phyloP scores from a whole-genome alignment of 1,284 basidiomycete genomes.

The Thecaphora frezii region DNA sequence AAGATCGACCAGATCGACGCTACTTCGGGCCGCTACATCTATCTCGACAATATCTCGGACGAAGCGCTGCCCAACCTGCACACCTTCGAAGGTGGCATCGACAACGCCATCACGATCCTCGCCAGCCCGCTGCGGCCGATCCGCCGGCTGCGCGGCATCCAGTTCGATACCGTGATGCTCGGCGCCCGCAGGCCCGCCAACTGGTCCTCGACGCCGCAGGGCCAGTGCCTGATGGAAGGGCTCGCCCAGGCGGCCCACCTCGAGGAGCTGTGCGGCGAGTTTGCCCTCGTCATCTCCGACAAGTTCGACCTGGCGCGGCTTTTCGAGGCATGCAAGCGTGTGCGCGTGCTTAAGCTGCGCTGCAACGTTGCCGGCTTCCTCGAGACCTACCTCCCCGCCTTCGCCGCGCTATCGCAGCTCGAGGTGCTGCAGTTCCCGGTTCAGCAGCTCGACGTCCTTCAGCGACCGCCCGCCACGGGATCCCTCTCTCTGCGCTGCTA shows the following conservation, averaged over 20 bases:
- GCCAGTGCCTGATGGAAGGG: constrained; percentile 1
- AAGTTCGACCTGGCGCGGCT: constrained; percentile 8
- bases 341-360: constrained; percentile 1
- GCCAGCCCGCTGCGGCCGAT: constrained; percentile 1
- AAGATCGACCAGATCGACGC: constrained; percentile 8
- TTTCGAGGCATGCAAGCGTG: constrained; percentile 2
- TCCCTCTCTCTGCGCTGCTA: background rate
- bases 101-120: constrained; percentile 8
- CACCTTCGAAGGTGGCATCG: constrained; percentile 5
- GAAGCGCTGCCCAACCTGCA: constrained; percentile 2
- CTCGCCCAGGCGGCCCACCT: constrained; percentile 2
- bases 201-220: constrained; percentile 3
- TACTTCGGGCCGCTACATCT: constrained; percentile 5
- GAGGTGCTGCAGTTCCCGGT: constrained; percentile 6
- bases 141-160: constrained; percentile 1
- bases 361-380: constrained; percentile 11
- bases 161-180: constrained; percentile 10
- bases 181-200: constrained; percentile 3
- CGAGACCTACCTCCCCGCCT: constrained; percentile 9
- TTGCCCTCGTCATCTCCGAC: constrained; percentile 11
- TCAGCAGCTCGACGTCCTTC: constrained; percentile 9
- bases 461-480: background rate
- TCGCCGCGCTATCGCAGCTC: constrained; percentile 5
- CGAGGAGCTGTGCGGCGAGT: constrained; percentile 7
- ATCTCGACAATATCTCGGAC: constrained; percentile 5